A percentile compares a stretch with the other conserved stretches of the same genome.
Conservation (phyloP, 805 yeast genomes). For the Wickerhamiella shivajii region DNA sequence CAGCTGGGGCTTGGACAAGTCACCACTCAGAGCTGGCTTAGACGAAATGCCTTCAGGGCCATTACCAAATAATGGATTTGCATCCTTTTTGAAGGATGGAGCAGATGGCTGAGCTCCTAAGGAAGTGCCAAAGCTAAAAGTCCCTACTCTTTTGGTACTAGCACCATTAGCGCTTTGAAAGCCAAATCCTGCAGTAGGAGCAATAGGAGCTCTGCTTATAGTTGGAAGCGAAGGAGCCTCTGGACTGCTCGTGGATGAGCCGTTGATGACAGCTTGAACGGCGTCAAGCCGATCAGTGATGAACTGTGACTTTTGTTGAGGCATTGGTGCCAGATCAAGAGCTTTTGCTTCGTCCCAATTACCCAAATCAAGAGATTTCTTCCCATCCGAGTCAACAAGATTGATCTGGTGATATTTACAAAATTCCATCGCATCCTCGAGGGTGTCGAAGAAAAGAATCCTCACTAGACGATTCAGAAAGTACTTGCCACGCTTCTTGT, state of each 20-base stretch:
- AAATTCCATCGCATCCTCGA: slow-evolving; percentile 38
- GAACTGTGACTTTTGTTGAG: slow-evolving; percentile 3
- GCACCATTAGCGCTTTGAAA: background rate
- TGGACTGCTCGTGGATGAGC: background rate
- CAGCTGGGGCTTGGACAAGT: no score
- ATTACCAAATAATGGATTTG: no score
- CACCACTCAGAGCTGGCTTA: no score
- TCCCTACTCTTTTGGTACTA: background rate
- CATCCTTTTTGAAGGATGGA: no score
- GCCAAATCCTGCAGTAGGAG: background rate
- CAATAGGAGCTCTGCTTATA: background rate
- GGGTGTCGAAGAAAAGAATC: slow-evolving; percentile 54
- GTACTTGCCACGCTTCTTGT: slow-evolving; percentile 46
- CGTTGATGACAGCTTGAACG: background rate
- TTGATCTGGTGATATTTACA: slow-evolving; percentile 37
- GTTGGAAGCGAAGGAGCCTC: background rate
- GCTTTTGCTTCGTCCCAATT: slow-evolving; percentile 13
- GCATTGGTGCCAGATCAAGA: slow-evolving; percentile 6
- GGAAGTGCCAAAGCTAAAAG: background rate
- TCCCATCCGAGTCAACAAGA: slow-evolving; percentile 8
- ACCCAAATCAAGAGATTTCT: slow-evolving; percentile 13
- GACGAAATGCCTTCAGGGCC: no score
- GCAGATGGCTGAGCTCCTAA: background rate
- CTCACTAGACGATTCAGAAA: slow-evolving; percentile 33
- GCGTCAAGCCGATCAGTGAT: slow-evolving; percentile 4